Evolutionary conservation across 352 stramenopile genomes (phyloP), one percentile per base, ranked within the genome.

Genomic region (Globisporangium splendens): DNA sequence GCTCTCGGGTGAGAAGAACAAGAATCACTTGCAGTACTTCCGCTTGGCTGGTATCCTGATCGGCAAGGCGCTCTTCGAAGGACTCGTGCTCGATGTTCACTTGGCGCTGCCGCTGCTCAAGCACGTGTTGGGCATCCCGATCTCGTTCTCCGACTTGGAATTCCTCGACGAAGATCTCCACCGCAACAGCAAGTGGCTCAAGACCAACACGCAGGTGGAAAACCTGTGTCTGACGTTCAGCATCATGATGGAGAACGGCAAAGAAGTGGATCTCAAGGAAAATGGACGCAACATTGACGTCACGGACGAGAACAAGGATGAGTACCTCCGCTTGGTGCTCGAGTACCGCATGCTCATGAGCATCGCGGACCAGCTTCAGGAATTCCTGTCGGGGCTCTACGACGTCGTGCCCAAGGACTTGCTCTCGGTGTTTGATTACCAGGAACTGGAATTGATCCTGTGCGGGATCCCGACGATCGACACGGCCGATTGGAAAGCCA

Each of bases 221-320:
- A 61, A 56, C 13, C 53, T 93, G 14, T 83, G 72, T 38, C 50
- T 93, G 50, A 90, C 79, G 11, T 93, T 93, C 60, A 91, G 79
- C 28, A 72, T 91, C 21, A 75, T 88, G 69, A 59, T 71, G n/a
- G 68, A 81, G 52, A 77, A 79, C 39, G 70, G 69, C 35, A 62
- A 67, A 3, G 78, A 87, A 50, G 78, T 99, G 18, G 90, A 98
- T 39, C 72, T 99, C 11, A 93, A 97, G 39, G 70, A 88, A 17
- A 82, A 83, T 42, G 97, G 96, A 3, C 73, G 75, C 10, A 74
- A 97, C 56, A 85, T 98, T 42, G 79, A 97, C 46, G 92, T 99
- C 4, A 98, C 88, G 6, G 96, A 98, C 53, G 93, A 97, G 15
- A 99, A 99, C 84, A 93, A 98, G 59, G 79, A 94, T 12, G 91